phyloP scores from a whole-genome alignment of 2,329 filamentous ascomycete species.

The Daldinia sp. region DNA sequence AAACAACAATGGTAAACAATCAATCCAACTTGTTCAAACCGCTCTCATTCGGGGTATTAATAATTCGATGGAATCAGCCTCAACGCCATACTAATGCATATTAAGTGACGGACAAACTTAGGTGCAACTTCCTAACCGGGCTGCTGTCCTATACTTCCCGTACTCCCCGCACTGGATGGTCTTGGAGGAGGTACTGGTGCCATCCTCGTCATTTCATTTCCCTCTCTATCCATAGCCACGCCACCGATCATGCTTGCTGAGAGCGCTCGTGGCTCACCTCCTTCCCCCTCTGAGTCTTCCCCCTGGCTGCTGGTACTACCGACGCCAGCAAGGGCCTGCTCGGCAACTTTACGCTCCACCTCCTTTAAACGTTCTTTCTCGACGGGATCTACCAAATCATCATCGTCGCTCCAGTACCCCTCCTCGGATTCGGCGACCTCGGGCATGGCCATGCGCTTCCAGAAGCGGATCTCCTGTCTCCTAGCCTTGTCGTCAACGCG shows the following conservation, averaged over 20 bases:
- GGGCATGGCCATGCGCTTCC: conserved; percentile 75
- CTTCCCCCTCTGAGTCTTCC: conserved; percentile 53
- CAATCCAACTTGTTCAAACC: neutral
- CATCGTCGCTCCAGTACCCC: conserved; percentile 72
- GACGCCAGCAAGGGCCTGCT: conserved; percentile 54
- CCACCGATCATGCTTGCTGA: conserved; percentile 54
- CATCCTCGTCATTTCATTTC: conserved; percentile 35
- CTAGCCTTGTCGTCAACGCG: conserved; percentile 64
- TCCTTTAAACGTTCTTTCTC: conserved; percentile 69
- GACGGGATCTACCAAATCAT: conserved; percentile 70
- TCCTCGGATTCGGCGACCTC: conserved; percentile 69
- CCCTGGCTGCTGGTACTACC: conserved; percentile 51
- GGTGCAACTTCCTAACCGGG: conserved; percentile 36
- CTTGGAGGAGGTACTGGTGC: conserved; percentile 56
- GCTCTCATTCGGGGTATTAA: conserved; percentile 30
- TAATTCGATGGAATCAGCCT: conserved; percentile 32
- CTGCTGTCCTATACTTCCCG: conserved; percentile 55
- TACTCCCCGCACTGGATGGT: conserved; percentile 56
- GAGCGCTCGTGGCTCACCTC: conserved; percentile 43
- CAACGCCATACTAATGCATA: conserved; percentile 26
- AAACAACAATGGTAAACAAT: neutral
- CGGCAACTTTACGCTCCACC: conserved; percentile 60
- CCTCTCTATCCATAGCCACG: conserved; percentile 58
- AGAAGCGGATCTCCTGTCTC: conserved; percentile 72
- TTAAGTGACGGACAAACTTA: neutral